Base-by-base conservation (phyloP, 2,329 filamentous ascomycete genomes). In the Beauveria sp. region DNA sequence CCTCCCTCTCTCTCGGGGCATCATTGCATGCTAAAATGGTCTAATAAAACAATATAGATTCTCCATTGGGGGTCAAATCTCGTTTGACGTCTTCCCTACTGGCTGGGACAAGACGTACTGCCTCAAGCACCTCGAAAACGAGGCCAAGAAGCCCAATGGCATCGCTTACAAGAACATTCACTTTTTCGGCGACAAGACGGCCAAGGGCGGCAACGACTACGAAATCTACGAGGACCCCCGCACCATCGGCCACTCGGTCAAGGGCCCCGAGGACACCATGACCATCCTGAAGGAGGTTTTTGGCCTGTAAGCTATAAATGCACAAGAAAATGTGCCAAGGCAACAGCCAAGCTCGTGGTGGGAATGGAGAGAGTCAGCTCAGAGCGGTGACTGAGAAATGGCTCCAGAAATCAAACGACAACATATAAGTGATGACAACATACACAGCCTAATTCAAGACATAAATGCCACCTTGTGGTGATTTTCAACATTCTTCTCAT, bases 71-170 rank as follows among this genome's bases (percentile, higher is more conserved):
- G 94, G 94, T 58, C 91, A 97, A 73, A 97, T 99, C 76, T 97
- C 92, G 63, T 99, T 99, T 75, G 94, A 99, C 72, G 90, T 97
- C 70, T 99, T 99, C 83, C 94, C 94, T 65, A 84, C 80, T 2
- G 94, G 94, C 71, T 99, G 94, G 94, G 94, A 99, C 79, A 99
- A 97, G 86, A 96, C 91, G 10, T 99, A 96, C 83, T 97, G 92
- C 79, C 81, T 97, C 67, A 80, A 84, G 68, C 92, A 97, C 76
- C 80, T 97, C 64, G 91, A 94, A 78, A 83, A 83, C 65, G 92
- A 97, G 75, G 87, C 88, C 65, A 78, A 82, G 77, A 80, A 83
- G 73, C 80, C 83, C 46, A 87, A 84, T 70, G 87, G 88, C 64
- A 79, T 96, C 65, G 78, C 86, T 26, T 97, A 93, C 81, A 90